phyloP scores from a whole-genome alignment of 108 stramenopile species.

The Cyclostephanos tholiformis region DNA sequence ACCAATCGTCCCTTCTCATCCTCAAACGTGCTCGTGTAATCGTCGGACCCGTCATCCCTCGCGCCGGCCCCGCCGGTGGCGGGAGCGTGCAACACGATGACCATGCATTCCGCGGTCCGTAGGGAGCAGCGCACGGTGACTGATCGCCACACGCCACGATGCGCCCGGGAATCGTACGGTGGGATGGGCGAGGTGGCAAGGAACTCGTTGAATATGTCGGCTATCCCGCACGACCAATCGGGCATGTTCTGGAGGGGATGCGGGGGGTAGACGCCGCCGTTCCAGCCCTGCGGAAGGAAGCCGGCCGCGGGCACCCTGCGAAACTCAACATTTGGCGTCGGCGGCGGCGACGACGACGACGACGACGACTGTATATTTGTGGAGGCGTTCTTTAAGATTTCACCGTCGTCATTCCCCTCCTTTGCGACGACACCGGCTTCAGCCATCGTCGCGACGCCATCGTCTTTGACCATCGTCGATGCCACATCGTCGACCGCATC shows the following conservation, averaged over 20 bases:
- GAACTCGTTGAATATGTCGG: slow-evolving; percentile 67
- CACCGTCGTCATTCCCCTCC: neutral
- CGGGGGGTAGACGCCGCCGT: slow-evolving; percentile 69
- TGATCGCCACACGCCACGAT: slow-evolving; percentile 74
- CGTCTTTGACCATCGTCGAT: slow-evolving; percentile 8
- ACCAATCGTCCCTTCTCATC: slow-evolving; percentile 62
- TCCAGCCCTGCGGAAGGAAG: slow-evolving; percentile 77
- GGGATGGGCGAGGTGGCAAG: slow-evolving; percentile 57
- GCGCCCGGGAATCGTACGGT: slow-evolving; percentile 67
- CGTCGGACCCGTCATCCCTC: slow-evolving; percentile 43
- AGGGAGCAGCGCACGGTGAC: slow-evolving; percentile 74
- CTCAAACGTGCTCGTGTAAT: slow-evolving; percentile 55
- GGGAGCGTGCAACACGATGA: slow-evolving; percentile 74
- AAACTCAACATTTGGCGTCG: slow-evolving; percentile 5
- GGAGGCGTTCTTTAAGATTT: neutral
- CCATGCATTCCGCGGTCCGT: slow-evolving; percentile 68
- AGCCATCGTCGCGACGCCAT: too few species aligned
- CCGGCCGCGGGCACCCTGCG: slow-evolving; percentile 68
- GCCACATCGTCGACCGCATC: neutral
- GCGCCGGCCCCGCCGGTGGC: slow-evolving; percentile 59
- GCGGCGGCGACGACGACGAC: neutral
- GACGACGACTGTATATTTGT: too few species aligned
- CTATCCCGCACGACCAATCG: slow-evolving; percentile 62
- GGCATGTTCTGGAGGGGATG: slow-evolving; percentile 82
- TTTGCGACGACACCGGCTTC: too few species aligned